phyloP scores from a whole-genome alignment of 495 filamentous ascomycete species.

The Saxophila tyrrhenica region DNA sequence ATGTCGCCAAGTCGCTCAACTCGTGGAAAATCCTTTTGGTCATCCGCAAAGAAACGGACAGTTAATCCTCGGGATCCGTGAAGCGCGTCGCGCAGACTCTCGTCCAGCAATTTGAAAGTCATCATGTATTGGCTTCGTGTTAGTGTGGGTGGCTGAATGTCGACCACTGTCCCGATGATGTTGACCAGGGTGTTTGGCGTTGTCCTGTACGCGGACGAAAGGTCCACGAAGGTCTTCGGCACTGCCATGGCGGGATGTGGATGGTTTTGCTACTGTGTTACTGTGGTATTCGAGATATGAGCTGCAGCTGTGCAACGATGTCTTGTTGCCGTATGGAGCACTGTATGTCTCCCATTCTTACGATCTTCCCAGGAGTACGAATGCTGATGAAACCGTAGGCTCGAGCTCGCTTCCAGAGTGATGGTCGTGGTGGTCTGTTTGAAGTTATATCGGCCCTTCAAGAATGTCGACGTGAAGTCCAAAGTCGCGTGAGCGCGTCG shows the following conservation, averaged over 20 bases:
- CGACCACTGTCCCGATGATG: constrained; percentile 33
- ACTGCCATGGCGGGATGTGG: no score
- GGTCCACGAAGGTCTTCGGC: constrained; percentile 11
- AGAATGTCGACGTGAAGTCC: no score
- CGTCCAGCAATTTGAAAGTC: constrained; percentile 23
- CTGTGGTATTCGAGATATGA: no score
- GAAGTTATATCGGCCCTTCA: no score
- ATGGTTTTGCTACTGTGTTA: no score
- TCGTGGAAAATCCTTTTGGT: constrained; percentile 15
- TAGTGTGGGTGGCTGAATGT: constrained; percentile 33
- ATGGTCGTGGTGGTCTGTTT: neutral
- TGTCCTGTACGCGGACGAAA: constrained; percentile 13
- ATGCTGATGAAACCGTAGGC: no score
- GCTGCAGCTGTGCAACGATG: no score
- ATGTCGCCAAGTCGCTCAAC: constrained; percentile 22
- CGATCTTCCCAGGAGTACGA: no score
- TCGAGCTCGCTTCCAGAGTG: no score
- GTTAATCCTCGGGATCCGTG: constrained; percentile 9
- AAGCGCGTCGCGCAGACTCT: neutral
- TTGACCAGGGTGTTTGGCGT: constrained; percentile 3
- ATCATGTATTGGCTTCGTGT: constrained; percentile 10
- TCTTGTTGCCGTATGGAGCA: no score
- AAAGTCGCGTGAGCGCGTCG: neutral
- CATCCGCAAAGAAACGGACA: constrained; percentile 19
- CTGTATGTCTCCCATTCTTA: no score